phyloP scores from a whole-genome alignment of 2,329 filamentous ascomycete species.

The Aspergillus amoenus region DNA sequence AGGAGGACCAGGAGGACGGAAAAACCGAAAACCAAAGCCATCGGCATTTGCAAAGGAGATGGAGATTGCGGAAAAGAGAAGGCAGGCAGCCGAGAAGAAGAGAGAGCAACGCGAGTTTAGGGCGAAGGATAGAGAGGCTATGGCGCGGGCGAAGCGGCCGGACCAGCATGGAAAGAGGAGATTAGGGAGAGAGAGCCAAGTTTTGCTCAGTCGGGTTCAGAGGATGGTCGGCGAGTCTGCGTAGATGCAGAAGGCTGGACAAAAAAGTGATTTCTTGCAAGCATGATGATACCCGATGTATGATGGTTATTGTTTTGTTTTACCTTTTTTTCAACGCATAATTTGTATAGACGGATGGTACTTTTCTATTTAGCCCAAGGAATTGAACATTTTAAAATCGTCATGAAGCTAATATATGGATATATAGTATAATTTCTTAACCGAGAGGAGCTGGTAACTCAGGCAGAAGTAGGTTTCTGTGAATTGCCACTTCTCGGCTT shows the following conservation, averaged over 20 bases:
- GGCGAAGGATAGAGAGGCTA: conserved; percentile 68
- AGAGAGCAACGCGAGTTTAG: conserved; percentile 65
- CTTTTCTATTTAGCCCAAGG: neutral
- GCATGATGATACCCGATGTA: conserved; percentile 18
- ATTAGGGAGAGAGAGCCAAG: conserved; percentile 75
- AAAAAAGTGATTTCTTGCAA: conserved; percentile 17
- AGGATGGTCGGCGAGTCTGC: conserved; percentile 58
- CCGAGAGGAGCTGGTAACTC: neutral
- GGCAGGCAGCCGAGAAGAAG: conserved; percentile 61
- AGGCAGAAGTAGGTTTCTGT: conserved; percentile 18
- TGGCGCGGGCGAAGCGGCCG: conserved; percentile 61
- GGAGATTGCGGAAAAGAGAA: conserved; percentile 64
- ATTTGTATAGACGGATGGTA: neutral
- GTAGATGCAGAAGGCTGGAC: conserved; percentile 8
- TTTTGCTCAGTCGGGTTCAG: conserved; percentile 76
- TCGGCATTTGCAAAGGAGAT: conserved; percentile 65
- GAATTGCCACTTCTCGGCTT: conserved; percentile 51
- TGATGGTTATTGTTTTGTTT: conserved; percentile 9
- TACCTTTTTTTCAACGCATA: neutral
- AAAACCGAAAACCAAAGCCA: conserved; percentile 41
- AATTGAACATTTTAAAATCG: neutral
- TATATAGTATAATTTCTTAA: neutral
- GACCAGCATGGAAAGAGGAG: conserved; percentile 72
- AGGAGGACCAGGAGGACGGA: conserved; percentile 27
- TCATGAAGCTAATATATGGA: neutral